Percentiles rank a stretch among this genome's conserved stretches.
Conservation (phyloP, 805 yeast genomes). For the Saccharomycopsis amapae region DNA sequence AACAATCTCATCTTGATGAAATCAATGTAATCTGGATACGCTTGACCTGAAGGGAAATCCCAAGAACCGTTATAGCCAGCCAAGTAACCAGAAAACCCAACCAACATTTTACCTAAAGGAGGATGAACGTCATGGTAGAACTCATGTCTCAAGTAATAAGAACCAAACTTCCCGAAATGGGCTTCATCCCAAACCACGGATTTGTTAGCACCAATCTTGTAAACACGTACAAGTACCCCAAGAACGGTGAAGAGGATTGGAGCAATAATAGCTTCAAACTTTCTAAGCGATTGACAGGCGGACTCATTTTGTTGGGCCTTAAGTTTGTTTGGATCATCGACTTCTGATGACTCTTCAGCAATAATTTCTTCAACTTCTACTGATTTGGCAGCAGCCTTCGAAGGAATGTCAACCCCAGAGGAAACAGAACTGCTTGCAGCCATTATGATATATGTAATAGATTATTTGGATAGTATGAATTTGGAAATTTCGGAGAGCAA, state of each 20-base stretch:
- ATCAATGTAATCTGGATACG: slow-evolving; percentile 70
- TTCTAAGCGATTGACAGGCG: slow-evolving; percentile 8
- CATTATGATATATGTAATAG: too few species aligned
- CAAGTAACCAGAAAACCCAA: slow-evolving; percentile 78
- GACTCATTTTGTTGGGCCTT: slow-evolving; percentile 10
- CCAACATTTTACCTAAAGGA: slow-evolving; percentile 90
- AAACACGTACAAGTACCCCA: slow-evolving; percentile 69
- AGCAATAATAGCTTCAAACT: slow-evolving; percentile 33
- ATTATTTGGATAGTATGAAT: too few species aligned
- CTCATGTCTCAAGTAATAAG: slow-evolving; percentile 80
- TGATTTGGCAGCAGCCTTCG: too few species aligned
- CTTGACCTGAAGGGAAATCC: slow-evolving; percentile 77
- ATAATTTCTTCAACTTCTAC: background rate
- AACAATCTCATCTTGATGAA: slow-evolving; percentile 82
- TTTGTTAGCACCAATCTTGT: slow-evolving; percentile 61
- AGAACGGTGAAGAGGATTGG: slow-evolving; percentile 61
- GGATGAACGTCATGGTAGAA: slow-evolving; percentile 97
- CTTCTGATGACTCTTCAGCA: background rate
- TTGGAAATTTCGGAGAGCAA: too few species aligned
- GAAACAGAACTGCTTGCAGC: too few species aligned
- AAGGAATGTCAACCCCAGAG: too few species aligned
- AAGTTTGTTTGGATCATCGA: slow-evolving; percentile 13
- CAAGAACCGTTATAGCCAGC: slow-evolving; percentile 86
- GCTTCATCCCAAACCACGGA: slow-evolving; percentile 97
- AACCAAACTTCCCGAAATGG: slow-evolving; percentile 94